A percentile compares a stretch with the other conserved stretches of the same genome.
phyloP scores from a whole-genome alignment of 177 flowering plant species.

The Vitis hybrid region DNA sequence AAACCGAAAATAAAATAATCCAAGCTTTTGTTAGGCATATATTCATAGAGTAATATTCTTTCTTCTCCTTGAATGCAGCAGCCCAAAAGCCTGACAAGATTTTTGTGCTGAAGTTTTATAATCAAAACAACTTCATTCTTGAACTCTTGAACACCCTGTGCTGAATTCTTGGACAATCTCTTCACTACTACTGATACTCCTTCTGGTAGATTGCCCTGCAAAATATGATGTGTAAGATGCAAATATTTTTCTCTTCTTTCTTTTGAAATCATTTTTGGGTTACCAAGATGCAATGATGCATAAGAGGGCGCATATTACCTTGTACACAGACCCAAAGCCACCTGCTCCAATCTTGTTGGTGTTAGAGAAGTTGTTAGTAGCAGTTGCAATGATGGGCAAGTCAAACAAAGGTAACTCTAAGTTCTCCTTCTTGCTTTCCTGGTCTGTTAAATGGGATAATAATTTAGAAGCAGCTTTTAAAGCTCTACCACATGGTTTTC shows the following conservation, averaged over 20 bases:
- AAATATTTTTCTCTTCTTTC: not conserved
- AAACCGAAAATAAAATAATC: slow-evolving; percentile 30
- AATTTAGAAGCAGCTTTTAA: too few relatives aligned
- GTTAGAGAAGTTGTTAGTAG: slow-evolving; percentile 21
- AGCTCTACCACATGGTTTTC: too few relatives aligned
- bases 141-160: slow-evolving; percentile 32
- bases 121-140: not conserved
- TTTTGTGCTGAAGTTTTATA: too few relatives aligned
- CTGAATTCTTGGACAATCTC: slow-evolving; percentile 27
- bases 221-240: not conserved
- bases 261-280: too few relatives aligned
- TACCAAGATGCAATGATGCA: too few relatives aligned
- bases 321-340: slow-evolving; percentile 19
- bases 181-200: slow-evolving; percentile 36
- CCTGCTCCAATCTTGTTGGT: slow-evolving; percentile 21
- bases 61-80: too few relatives aligned
- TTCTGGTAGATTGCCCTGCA: slow-evolving; percentile 22
- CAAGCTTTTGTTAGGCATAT: slow-evolving; percentile 12
- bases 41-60: too few relatives aligned
- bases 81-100: too few relatives aligned
- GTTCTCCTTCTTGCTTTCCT: not conserved
- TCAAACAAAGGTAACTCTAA: slow-evolving; percentile 15
- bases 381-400: slow-evolving; percentile 3
- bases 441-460: not conserved
- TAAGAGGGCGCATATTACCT: slow-evolving; percentile 10